Percentiles rank a stretch among this genome's conserved stretches.
Conservation (phyloP, 768 basidiomycete genomes). For the Collybia sordida region DNA sequence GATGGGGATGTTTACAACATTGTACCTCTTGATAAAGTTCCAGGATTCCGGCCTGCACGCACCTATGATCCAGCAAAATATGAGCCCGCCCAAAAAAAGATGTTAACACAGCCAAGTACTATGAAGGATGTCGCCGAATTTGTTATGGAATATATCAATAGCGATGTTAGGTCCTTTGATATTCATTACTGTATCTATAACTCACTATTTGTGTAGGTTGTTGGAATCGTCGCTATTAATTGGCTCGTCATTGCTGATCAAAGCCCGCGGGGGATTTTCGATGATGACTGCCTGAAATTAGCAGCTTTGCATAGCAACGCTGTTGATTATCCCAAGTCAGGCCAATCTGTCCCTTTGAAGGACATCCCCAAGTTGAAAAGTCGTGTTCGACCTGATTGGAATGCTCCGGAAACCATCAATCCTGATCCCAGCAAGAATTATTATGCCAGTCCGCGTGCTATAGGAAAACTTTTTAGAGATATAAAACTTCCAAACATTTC, state of each 20-base stretch:
- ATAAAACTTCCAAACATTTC: slow-evolving; percentile 47
- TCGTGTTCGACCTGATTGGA: slow-evolving; percentile 56
- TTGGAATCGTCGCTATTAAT: slow-evolving; percentile 62
- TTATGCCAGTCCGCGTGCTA: slow-evolving; percentile 54
- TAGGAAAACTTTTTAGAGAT: slow-evolving; percentile 61
- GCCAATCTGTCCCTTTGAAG: slow-evolving; percentile 37
- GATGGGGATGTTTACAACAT: slow-evolving; percentile 66
- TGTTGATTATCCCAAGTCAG: slow-evolving; percentile 67
- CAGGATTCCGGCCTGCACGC: slow-evolving; percentile 28
- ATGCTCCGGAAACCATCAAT: slow-evolving; percentile 57
- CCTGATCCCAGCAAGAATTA: slow-evolving; percentile 29
- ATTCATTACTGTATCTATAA: background rate
- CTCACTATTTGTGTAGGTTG: slow-evolving; percentile 33
- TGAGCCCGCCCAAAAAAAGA: slow-evolving; percentile 42
- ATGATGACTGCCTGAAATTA: slow-evolving; percentile 51
- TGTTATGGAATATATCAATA: slow-evolving; percentile 66
- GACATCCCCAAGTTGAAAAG: slow-evolving; percentile 44
- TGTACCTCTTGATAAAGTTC: slow-evolving; percentile 38
- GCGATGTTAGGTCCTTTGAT: slow-evolving; percentile 43
- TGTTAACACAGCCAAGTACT: slow-evolving; percentile 46
- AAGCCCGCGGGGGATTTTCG: slow-evolving; percentile 42
- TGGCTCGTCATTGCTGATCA: slow-evolving; percentile 70
- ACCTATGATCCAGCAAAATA: slow-evolving; percentile 53
- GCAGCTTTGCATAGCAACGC: slow-evolving; percentile 62
- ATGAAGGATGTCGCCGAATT: slow-evolving; percentile 70